Percentiles rank a stretch among this genome's conserved stretches.
phyloP scores from a whole-genome alignment of 2,329 filamentous ascomycete species.

The Clathrospora elynae region DNA sequence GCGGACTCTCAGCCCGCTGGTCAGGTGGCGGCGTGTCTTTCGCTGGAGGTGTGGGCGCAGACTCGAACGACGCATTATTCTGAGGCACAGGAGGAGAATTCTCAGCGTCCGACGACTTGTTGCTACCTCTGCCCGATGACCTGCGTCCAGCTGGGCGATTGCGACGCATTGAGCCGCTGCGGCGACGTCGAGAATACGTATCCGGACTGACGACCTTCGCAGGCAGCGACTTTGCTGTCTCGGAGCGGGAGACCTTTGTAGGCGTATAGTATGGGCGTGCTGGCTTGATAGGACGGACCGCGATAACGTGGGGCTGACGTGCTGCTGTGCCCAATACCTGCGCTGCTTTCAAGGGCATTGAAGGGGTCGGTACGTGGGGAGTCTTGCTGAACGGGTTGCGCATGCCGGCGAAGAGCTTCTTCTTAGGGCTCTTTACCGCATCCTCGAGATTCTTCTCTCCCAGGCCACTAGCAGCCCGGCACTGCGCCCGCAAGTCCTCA shows the following conservation, averaged over 20 bases:
- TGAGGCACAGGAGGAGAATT: constrained; percentile 2
- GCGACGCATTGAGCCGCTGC: constrained; percentile 3
- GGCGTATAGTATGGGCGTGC: constrained; percentile 4
- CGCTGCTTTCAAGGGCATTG: constrained; percentile 35
- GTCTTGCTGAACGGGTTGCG: constrained; percentile 34
- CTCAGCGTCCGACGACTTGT: constrained; percentile 9
- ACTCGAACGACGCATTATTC: constrained; percentile 15
- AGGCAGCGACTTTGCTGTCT: constrained; percentile 36
- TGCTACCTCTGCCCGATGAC: constrained; percentile 16
- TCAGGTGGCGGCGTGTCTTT: constrained; percentile 51
- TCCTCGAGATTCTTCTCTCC: constrained; percentile 19
- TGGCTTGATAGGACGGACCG: constrained; percentile 22
- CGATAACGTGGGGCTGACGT: constrained; percentile 19
- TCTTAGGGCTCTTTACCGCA: constrained; percentile 47
- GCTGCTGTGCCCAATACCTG: constrained; percentile 43
- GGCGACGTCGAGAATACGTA: constrained; percentile 13
- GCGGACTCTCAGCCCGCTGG: constrained; percentile 19
- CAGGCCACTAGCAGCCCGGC: constrained; percentile 21
- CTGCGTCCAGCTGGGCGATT: constrained; percentile 8
- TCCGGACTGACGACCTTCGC: constrained; percentile 23
- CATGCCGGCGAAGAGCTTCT: constrained; percentile 47
- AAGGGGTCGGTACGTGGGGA: constrained; percentile 5
- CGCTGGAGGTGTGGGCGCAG: constrained; percentile 50
- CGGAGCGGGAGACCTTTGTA: constrained; percentile 26
- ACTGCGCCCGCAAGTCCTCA: constrained; percentile 29